A percentile compares a stretch with the other conserved stretches of the same genome.
Evolutionary conservation across 2,329 filamentous ascomycete species (phyloP).

Genomic region (Cytospora schulzeri): DNA sequence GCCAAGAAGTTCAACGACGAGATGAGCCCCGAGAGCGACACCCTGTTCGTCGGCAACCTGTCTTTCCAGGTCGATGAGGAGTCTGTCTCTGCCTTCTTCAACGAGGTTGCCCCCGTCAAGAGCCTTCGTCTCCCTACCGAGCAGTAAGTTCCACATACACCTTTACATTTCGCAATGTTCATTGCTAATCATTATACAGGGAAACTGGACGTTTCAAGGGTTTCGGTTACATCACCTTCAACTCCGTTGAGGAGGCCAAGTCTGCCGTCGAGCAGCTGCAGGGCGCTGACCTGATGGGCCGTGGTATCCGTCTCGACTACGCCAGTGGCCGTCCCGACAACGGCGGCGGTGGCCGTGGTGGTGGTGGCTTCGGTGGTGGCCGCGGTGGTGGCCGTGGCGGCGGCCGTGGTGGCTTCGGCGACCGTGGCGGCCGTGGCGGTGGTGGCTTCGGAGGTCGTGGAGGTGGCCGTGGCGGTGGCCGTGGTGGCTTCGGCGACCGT

Average conservation of each 20-base stretch:
- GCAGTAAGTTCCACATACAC: conserved; percentile 50
- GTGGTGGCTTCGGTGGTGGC: conserved; percentile 46
- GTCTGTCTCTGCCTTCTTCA: conserved; percentile 72
- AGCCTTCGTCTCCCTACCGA: conserved; percentile 89
- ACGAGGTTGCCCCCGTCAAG: conserved; percentile 68
- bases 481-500: conserved; percentile 45
- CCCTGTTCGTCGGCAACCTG: conserved; percentile 89
- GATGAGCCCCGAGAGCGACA: conserved; percentile 78
- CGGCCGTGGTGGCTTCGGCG: conserved; percentile 48
- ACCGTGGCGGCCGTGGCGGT: conserved; percentile 40
- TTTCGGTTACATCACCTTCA: conserved; percentile 88
- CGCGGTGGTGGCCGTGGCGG: conserved; percentile 43
- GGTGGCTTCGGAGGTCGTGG: conserved; percentile 46
- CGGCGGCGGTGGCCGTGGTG: conserved; percentile 54
- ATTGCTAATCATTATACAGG: conserved; percentile 45
- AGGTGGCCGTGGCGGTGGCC: conserved; percentile 41
- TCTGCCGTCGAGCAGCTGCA: conserved; percentile 66
- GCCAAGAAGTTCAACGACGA: conserved; percentile 75
- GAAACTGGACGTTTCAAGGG: conserved; percentile 86
- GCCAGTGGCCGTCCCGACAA: conserved; percentile 60
- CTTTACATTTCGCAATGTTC: not conserved
- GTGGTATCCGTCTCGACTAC: conserved; percentile 81
- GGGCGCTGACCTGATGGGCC: conserved; percentile 67
- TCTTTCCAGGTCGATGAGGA: conserved; percentile 83
- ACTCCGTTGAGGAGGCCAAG: conserved; percentile 80